phyloP scores from a whole-genome alignment of 2,329 filamentous ascomycete genomes.

The Aureobasidium mangrovei region DNA sequence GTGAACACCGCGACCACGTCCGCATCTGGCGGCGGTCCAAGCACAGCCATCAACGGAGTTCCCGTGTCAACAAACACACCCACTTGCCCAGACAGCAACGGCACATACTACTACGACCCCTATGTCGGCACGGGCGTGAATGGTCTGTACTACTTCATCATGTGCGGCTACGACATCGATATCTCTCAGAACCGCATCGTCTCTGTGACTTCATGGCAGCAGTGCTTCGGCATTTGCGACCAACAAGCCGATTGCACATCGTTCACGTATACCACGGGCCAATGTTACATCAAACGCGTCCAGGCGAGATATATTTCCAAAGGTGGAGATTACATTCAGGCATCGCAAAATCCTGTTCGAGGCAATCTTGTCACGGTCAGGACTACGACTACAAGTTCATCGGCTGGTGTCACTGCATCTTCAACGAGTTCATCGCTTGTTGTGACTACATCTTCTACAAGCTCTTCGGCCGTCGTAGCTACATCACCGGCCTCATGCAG shows the following conservation, averaged over 20 bases:
- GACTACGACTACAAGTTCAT: not conserved
- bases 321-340: not conserved
- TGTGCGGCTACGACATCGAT: constrained; percentile 6
- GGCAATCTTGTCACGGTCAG: not conserved
- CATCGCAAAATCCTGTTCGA: constrained; percentile 10
- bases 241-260: not conserved
- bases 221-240: constrained; percentile 1
- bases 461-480: too few relatives aligned
- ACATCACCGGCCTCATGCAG: not conserved
- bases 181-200: not conserved
- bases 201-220: not conserved
- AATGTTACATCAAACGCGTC: constrained; percentile 1
- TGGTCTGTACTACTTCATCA: constrained; percentile 10
- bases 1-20: not conserved
- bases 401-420: not conserved
- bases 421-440: not conserved
- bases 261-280: not conserved
- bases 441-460: too few relatives aligned
- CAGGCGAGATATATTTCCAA: not conserved
- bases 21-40: not conserved
- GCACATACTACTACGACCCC: constrained; percentile 9
- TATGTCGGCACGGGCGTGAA: not conserved
- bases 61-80: not conserved
- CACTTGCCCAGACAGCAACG: constrained; percentile 1
- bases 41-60: not conserved